Evolutionary conservation across 2,329 filamentous ascomycete genomes (phyloP), one percentile per base, ranked within the genome.

Genomic region (Penicillium occitanis): DNA sequence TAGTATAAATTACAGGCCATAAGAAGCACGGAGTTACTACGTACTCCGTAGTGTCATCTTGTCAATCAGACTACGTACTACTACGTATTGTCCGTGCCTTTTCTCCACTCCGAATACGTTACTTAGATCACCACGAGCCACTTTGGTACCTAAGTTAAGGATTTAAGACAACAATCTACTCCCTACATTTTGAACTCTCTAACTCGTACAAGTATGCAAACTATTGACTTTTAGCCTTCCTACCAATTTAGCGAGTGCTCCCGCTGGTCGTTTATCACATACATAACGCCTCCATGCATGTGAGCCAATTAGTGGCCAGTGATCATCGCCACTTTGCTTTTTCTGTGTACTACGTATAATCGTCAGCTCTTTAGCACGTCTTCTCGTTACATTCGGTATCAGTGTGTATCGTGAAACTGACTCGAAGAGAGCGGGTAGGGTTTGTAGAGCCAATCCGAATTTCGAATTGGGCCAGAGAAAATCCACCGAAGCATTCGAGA

Each of bases 221-320:
- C 53, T 57, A 57, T 14, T 40, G n/a, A 57, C 19, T 8, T 19
- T 57, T 57, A 37, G 53, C 30, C 33, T 57, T 37, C 30, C 30
- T 37, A 22, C 30, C 53, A 17, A 37, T 35, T 40, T 37, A 40
- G 53, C 30, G 11, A 37, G 33, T 19, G 33, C 30, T 35, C 30
- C 51, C 51, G 51, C 30, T 48, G 48, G 48, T 37, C n/a, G 10
- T 14, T 57, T 57, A 37, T 57, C 53, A 25, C 53, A 11, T 57
- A 57, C 53, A 40, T 37, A 57, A 55, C n/a, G 33, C 53, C 53
- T 40, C 33, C 19, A 37, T 57, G 33, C 33, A n/a, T 37, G 53
- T 25, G 33, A 57, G n/a, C 33, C 53, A 57, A 57, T 57, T 13
- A 37, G 53, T 37, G 53, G 53, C 30, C 33, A 37, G 30, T 57